These are phyloP conservation scores for Fusarium setosum DNA, from an alignment of 2,329 filamentous ascomycete species.

Conservation along the genomic window DNA sequence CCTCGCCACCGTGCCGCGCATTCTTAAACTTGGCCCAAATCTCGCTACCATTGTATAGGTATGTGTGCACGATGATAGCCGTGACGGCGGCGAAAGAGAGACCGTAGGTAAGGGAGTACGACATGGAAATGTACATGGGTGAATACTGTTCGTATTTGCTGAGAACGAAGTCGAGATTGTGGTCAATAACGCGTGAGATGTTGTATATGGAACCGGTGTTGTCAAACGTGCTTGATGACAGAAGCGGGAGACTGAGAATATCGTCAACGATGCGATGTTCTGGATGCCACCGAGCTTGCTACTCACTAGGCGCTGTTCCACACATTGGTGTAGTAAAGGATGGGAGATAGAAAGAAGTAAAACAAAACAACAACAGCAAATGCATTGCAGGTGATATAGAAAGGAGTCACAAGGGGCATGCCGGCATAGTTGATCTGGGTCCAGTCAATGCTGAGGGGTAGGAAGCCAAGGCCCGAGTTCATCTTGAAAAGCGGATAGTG, in stretches of 20 bases:
- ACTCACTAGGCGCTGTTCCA: slow-evolving; percentile 78
- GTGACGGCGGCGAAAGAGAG: slow-evolving; percentile 79
- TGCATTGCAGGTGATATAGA: slow-evolving; percentile 77
- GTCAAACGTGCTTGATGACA: slow-evolving; percentile 77
- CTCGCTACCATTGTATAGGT: slow-evolving; percentile 73
- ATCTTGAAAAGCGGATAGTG: no score
- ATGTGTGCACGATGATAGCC: slow-evolving; percentile 75
- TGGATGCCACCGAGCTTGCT: no score
- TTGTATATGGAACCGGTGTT: slow-evolving; percentile 75
- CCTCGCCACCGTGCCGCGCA: slow-evolving; percentile 69
- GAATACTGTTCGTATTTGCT: slow-evolving; percentile 77
- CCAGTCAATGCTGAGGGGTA: slow-evolving; percentile 84
- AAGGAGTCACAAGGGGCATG: slow-evolving; percentile 77
- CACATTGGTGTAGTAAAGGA: slow-evolving; percentile 73
- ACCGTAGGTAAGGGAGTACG: slow-evolving; percentile 62
- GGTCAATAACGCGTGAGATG: slow-evolving; percentile 72
- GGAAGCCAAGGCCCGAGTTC: slow-evolving; percentile 73
- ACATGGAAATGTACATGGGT: slow-evolving; percentile 73
- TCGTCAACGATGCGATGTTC: no score
- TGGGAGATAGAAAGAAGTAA: slow-evolving; percentile 70
- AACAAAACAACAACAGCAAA: slow-evolving; percentile 75
- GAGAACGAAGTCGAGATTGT: slow-evolving; percentile 68
- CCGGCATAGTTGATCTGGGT: slow-evolving; percentile 77
- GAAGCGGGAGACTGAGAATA: no score
- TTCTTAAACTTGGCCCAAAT: slow-evolving; percentile 73